phyloP scores from a whole-genome alignment of 1,284 basidiomycete genomes.

The Cutaneotrichosporon sp. region DNA sequence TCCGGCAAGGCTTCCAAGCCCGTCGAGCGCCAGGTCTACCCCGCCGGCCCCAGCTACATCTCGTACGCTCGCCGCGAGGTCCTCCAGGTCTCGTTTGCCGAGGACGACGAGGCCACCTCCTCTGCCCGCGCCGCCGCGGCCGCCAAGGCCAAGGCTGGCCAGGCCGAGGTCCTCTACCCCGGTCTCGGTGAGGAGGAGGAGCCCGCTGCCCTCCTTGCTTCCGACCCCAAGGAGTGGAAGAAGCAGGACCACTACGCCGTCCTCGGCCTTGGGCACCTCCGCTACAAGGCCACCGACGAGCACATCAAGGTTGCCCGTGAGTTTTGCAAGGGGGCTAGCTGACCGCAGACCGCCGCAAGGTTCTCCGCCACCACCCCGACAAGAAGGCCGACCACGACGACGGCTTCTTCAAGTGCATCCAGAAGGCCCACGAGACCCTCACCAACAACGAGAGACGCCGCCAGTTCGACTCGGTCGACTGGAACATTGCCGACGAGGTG shows the following conservation, averaged over 20 bases:
- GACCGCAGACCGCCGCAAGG: conserved; percentile 87
- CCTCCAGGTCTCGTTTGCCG: conserved; percentile 74
- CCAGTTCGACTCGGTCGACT: conserved; percentile 97
- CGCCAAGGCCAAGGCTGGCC: conserved; percentile 61
- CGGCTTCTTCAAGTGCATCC: conserved; percentile 99
- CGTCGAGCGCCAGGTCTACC: conserved; percentile 62
- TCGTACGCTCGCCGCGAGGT: conserved; percentile 73
- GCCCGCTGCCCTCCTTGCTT: conserved; percentile 65
- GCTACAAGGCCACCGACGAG: conserved; percentile 82
- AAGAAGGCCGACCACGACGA: conserved; percentile 98
- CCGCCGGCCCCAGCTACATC: conserved; percentile 81
- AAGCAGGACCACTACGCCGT: conserved; percentile 99
- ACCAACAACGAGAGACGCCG: conserved; percentile 82
- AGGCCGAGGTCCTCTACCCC: conserved; percentile 73
- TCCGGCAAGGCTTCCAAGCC: conserved; percentile 47
- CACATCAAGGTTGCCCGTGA: conserved; percentile 96
- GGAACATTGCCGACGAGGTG: conserved; percentile 75
- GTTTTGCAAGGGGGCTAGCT: no score
- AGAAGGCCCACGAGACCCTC: conserved; percentile 93
- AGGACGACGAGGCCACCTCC: conserved; percentile 62
- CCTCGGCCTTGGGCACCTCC: conserved; percentile 85
- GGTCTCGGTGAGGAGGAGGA: conserved; percentile 92
- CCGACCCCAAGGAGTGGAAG: conserved; percentile 99
- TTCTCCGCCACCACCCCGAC: conserved; percentile 98
- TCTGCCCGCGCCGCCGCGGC: conserved; percentile 58